Base-by-base conservation (phyloP, 208 protist genomes). In the Leishmania gerbilli region DNA sequence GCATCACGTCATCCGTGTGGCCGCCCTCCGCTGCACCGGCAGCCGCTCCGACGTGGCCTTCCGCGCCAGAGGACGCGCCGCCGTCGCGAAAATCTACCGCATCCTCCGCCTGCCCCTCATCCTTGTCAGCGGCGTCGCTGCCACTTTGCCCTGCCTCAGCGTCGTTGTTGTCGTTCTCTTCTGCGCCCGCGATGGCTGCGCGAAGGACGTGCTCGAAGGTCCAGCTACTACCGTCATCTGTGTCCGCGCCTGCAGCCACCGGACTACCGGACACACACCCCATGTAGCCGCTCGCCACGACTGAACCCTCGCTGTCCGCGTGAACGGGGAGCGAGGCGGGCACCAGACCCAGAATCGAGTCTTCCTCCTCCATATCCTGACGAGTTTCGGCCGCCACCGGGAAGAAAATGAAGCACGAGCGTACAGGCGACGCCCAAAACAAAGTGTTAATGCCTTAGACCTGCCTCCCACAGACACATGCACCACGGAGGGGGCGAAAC, bases 321-420 rank as follows among this genome's bases (percentile, higher is more conserved):
- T 77, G 74, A n/a, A 77, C 55, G 8, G 74, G 74, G 21, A 77
- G 56, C 56, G 74, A 67, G 74, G 69, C 64, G 2, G 78, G 77
- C n/a, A n/a, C 72, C 62, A 87, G 64, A 19, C 77, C 84, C 15
- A 88, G 56, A 53, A 89, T 55, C 0, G 79, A 67, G 56, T 91
- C 85, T 37, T 91, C 85, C 55, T 87, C 83, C 62, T 91, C 85
- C 85, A 89, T 91, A 56, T 37, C 45, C 7, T 34, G 74, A 62
- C 15, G 31, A 76, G 9, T 37, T n/a, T 37, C 9, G 27, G 3
- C 45, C 8, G 69, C 69, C n/a, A 19, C 51, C n/a, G 31, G 9
- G 64, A 64, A 62, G 8, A 42, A 34, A 13, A 9, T 17, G n/a
- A 1, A 19, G 7, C 27, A 58, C 49, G n/a, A 27, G 31, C 31